Conservation (phyloP, 345 rosid genomes). For the Capsella bursapastoris region DNA sequence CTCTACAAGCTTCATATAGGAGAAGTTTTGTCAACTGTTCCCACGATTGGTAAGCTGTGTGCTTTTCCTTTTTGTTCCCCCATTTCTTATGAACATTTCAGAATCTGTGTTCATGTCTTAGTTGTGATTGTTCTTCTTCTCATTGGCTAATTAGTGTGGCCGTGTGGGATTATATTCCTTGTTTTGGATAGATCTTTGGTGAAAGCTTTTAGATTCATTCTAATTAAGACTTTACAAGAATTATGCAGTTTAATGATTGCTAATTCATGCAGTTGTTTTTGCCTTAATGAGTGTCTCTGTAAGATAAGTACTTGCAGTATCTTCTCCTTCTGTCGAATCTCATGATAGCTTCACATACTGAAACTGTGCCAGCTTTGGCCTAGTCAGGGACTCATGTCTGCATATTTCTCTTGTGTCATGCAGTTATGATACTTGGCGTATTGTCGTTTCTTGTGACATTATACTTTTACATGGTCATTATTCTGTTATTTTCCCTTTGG, state of each 20-base stretch:
- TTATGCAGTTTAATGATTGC: background rate
- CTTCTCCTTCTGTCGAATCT: background rate
- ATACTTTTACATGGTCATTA: slow-evolving; percentile 3
- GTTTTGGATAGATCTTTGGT: background rate
- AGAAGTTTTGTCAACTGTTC: slow-evolving; percentile 97
- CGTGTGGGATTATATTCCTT: background rate
- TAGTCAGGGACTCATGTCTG: background rate
- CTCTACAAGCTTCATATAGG: slow-evolving; percentile 98
- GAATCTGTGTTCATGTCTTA: background rate
- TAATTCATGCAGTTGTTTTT: background rate
- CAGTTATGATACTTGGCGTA: slow-evolving; percentile 6
- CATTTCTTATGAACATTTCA: background rate
- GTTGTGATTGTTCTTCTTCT: slow-evolving; percentile 4
- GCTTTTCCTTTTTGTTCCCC: background rate
- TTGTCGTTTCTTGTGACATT: background rate
- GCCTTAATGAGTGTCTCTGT: background rate
- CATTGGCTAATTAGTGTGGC: background rate
- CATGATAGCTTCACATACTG: background rate
- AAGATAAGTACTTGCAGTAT: slow-evolving; percentile 1
- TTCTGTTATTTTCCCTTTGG: background rate
- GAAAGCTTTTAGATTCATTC: background rate
- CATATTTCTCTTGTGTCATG: slow-evolving; percentile 1
- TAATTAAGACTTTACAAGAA: background rate
- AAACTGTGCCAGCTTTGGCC: background rate
- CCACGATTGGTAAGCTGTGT: slow-evolving; percentile 75